Evolutionary conservation across 345 rosid species (phyloP).

Genomic region (Lepidium africanum): DNA sequence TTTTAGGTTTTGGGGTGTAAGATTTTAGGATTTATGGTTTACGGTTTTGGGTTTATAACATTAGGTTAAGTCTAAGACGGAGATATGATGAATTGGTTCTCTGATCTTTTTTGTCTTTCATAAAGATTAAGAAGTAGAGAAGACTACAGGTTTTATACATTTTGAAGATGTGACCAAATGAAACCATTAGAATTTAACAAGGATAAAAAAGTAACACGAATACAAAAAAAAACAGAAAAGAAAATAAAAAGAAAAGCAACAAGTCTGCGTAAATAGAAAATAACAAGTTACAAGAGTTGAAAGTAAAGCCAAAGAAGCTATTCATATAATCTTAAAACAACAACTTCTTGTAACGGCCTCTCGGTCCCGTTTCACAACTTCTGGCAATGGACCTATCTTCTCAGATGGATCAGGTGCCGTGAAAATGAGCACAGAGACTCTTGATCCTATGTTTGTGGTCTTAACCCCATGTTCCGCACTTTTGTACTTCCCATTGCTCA

Average conservation of each 20-base stretch:
- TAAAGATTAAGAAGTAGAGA: neutral
- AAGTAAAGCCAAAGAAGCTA: conserved; percentile 30
- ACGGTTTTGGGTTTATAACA: too few species aligned
- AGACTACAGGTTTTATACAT: neutral
- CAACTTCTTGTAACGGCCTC: conserved; percentile 36
- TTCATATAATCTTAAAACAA: conserved; percentile 43
- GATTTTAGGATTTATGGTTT: too few species aligned
- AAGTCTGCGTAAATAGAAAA: neutral
- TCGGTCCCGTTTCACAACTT: conserved; percentile 39
- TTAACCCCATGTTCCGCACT: conserved; percentile 55
- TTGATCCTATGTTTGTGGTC: conserved; percentile 34
- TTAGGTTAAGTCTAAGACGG: too few species aligned
- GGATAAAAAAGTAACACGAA: neutral
- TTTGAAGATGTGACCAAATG: neutral
- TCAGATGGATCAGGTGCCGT: conserved; percentile 32
- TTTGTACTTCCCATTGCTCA: conserved; percentile 52
- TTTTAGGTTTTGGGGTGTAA: too few species aligned
- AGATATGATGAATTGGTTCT: too few species aligned
- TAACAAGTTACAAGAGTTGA: conserved; percentile 3
- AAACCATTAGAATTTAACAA: neutral
- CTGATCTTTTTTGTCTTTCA: too few species aligned
- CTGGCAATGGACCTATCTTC: conserved; percentile 41
- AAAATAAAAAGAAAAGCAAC: neutral
- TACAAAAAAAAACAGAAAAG: neutral
- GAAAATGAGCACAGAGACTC: conserved; percentile 56